These are phyloP conservation scores for Salvia miltiorrhiza DNA, from an alignment of 257 asterid species.

Conservation along the genomic window DNA sequence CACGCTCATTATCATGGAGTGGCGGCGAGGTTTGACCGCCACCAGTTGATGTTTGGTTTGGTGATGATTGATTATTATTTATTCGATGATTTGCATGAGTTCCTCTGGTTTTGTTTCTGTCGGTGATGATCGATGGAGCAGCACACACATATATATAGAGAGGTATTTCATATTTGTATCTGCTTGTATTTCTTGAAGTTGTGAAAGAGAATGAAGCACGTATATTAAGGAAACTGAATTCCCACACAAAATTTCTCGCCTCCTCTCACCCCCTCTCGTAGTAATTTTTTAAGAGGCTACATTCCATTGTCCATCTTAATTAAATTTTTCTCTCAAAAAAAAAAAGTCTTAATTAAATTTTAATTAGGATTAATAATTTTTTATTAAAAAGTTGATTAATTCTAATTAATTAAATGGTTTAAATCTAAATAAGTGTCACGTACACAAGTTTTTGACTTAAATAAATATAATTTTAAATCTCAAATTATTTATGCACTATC, in stretches of 20 bases:
- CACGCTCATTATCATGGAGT: constrained; percentile 69
- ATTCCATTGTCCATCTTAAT: too few species aligned
- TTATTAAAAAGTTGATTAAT: too few species aligned
- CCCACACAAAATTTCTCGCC: neutral
- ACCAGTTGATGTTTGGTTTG: neutral
- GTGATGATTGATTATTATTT: neutral
- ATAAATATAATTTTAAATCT: too few species aligned
- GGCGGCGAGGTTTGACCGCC: constrained; percentile 49
- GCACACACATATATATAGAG: neutral
- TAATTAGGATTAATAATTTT: too few species aligned
- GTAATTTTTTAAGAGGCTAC: too few species aligned
- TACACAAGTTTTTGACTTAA: too few species aligned
- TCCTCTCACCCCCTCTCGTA: too few species aligned
- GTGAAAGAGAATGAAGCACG: neutral
- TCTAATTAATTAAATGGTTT: too few species aligned
- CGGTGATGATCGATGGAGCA: neutral
- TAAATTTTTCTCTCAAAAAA: too few species aligned
- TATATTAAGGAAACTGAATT: neutral
- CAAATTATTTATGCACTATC: too few species aligned
- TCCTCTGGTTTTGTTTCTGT: neutral
- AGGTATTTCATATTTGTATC: neutral
- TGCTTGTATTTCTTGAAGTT: neutral
- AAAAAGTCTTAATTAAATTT: too few species aligned
- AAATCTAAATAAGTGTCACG: too few species aligned
- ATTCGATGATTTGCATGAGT: constrained; percentile 1